These are phyloP conservation scores for Tricholoma saponaceum DNA, from an alignment of 768 basidiomycete species.

Conservation along the genomic window DNA sequence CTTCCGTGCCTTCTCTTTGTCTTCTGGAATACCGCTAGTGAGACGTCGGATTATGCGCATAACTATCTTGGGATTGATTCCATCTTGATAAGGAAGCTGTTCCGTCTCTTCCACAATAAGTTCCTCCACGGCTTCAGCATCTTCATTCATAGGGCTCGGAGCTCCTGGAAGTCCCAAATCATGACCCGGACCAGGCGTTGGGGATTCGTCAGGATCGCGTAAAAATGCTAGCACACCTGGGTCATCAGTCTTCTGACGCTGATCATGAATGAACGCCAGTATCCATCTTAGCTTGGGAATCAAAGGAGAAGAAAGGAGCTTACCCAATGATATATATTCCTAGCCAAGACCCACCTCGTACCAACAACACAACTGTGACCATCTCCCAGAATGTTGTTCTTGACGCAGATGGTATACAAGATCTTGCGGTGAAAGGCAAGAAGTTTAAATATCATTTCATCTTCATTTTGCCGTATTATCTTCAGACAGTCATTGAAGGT, in stretches of 20 bases:
- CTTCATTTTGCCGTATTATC: slow-evolving; percentile 6
- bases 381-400: slow-evolving; percentile 13
- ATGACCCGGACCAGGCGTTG: not conserved
- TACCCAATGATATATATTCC: slow-evolving; percentile 20
- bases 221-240: not conserved
- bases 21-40: not conserved
- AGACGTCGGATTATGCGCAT: slow-evolving; percentile 4
- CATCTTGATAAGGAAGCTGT: not conserved
- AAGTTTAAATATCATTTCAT: slow-evolving; percentile 7
- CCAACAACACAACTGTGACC: slow-evolving; percentile 16
- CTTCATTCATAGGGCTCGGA: no score
- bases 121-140: no score
- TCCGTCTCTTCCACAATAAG: not conserved
- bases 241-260: slow-evolving; percentile 3
- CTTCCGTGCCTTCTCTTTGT: slow-evolving; percentile 4
- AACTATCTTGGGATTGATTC: not conserved
- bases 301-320: not conserved
- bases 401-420: slow-evolving; percentile 21
- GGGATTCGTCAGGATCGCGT: not conserved
- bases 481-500: not conserved
- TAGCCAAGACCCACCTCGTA: slow-evolving; percentile 19
- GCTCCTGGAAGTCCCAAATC: not conserved
- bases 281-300: not conserved
- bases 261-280: not conserved
- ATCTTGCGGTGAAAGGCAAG: slow-evolving; percentile 10